Evolutionary conservation across 768 basidiomycete genomes (phyloP), one percentile per base, ranked within the genome.

Genomic region (Tulasnella sp.): DNA sequence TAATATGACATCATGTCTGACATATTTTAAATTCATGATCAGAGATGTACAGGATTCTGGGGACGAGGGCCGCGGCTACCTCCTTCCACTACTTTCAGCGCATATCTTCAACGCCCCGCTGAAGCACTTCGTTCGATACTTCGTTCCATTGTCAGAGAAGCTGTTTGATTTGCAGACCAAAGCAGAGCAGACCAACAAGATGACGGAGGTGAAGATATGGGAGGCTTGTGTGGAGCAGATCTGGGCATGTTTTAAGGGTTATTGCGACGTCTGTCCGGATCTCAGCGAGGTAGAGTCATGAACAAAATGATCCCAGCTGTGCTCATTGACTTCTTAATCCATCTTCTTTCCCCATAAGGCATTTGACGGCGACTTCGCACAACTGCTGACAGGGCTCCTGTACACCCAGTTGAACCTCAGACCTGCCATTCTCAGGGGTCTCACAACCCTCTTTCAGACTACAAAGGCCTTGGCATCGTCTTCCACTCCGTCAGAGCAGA

Each of bases 201-300:
- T 59, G 3, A 83, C 87, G 0, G 92, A 98, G 70, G 87, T 86
- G 12, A 99, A 98, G 71, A 84, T 98, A 38, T 99, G 92, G 90
- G 87, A 82, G 63, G 92, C 94, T 10, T 78, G 98, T 46, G 83
- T 97, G 22, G 83, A 85, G 9, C 96, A 99, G 70, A 81, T 94
- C 19, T 99, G 96, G 96, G 76, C 81, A 24, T 89, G 93, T 24
- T 78, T 98, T 42, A 81, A 82, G 4, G 92, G 92, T 1, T 99
- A 98, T 72, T 94, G 92, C 69, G 82, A 84, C 68, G 82, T 82
- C 24, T 77, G 87, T 11, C 66, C 75, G n/a, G 88, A 97, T 69
- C 72, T 96, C 42, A 74, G 78, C 64, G 72, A 82, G 73, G 92
- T 84, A 31, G n/a, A 48, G 44, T 19, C 25, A 19, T 25, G n/a